These are phyloP conservation scores for Chytriomyces sp. DNA, from an alignment of 192 early-diverging fungal genomes.

Conservation along the genomic window DNA sequence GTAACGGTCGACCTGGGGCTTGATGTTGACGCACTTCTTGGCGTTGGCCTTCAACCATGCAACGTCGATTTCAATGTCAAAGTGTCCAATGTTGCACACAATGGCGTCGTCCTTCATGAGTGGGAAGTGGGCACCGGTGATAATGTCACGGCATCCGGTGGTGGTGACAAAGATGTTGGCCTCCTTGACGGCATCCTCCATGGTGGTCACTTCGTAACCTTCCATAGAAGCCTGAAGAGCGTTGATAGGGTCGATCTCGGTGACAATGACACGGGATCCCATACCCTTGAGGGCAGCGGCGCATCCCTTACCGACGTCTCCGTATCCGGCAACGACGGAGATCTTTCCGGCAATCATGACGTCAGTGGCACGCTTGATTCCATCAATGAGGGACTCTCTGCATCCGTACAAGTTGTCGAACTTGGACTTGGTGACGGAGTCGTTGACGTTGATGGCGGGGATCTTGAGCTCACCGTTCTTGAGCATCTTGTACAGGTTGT, in stretches of 20 bases:
- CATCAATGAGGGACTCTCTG: conserved; percentile 98
- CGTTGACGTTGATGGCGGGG: conserved; percentile 99
- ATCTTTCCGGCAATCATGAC: conserved; percentile 99
- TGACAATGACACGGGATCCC: conserved; percentile 97
- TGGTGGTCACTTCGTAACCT: conserved; percentile 99
- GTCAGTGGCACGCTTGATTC: conserved; percentile 99
- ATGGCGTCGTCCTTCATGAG: conserved; percentile 98
- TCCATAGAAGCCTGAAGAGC: conserved; percentile 99
- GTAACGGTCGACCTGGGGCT: conserved; percentile 98
- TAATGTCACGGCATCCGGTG: conserved; percentile 98
- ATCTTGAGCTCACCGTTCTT: conserved; percentile 96
- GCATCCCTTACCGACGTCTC: conserved; percentile 99
- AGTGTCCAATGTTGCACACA: conserved; percentile 99
- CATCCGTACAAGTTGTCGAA: conserved; percentile 99
- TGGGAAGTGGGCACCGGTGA: conserved; percentile 89
- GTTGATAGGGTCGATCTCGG: conserved; percentile 99
- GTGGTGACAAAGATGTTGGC: conserved; percentile 99
- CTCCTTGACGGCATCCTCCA: conserved; percentile 91
- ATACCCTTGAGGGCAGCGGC: conserved; percentile 96
- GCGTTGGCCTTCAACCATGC: conserved; percentile 98
- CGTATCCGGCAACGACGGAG: conserved; percentile 97
- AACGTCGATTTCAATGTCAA: conserved; percentile 98
- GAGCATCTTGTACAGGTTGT: conserved; percentile 99
- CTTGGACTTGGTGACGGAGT: conserved; percentile 99
- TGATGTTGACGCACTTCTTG: conserved; percentile 87